A percentile compares a stretch with the other conserved stretches of the same genome.
These are phyloP conservation scores for Pythium biforme DNA, from an alignment of 352 stramenopile species.

Conservation along the genomic window DNA sequence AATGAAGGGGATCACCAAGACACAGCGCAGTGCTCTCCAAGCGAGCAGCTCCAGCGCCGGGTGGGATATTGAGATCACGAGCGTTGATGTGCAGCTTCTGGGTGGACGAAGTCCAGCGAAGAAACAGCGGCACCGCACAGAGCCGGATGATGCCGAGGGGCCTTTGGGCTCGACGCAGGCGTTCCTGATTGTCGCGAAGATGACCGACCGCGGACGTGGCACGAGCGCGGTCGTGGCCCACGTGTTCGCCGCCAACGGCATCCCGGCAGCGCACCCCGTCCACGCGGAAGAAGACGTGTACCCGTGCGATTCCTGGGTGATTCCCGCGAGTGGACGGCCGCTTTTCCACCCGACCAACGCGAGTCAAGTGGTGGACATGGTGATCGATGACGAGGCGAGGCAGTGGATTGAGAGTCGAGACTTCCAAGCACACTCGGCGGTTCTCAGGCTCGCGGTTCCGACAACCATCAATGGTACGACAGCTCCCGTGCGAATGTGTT, in stretches of 20 bases:
- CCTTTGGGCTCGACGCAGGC: background rate
- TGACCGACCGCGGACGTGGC: background rate
- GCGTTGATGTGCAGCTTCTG: constrained; percentile 9
- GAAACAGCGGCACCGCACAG: background rate
- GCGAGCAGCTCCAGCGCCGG: background rate
- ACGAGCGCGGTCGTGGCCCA: background rate
- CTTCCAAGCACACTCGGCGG: constrained; percentile 1
- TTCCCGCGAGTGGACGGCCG: background rate
- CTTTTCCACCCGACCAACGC: constrained; percentile 22
- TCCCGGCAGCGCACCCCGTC: constrained; percentile 11
- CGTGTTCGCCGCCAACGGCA: constrained; percentile 10
- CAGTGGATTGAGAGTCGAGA: constrained; percentile 17
- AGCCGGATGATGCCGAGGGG: background rate
- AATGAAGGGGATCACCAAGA: background rate
- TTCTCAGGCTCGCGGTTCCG: constrained; percentile 2
- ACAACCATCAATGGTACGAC: background rate
- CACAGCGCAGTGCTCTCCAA: background rate
- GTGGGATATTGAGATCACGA: constrained; percentile 7
- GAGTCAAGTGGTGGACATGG: constrained; percentile 4
- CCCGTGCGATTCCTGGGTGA: constrained; percentile 21
- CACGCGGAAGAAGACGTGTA: constrained; percentile 12
- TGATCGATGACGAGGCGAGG: background rate
- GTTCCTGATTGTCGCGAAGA: constrained; percentile 8
- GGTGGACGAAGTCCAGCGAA: background rate
- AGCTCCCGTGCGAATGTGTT: background rate